phyloP scores from a whole-genome alignment of 148 eudicot species.

The Heliamphora exappendiculata region DNA sequence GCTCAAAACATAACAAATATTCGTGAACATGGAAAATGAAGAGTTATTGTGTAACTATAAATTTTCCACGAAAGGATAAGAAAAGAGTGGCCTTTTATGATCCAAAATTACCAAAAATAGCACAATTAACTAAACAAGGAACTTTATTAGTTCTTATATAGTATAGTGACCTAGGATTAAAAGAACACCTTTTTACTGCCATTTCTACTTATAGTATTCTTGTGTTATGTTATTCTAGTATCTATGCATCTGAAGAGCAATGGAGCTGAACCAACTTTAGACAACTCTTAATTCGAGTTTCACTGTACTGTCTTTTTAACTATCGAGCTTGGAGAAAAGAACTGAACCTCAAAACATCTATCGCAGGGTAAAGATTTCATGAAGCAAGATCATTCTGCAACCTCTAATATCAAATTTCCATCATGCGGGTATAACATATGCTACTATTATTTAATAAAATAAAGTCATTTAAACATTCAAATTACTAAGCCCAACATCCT shows the following conservation, averaged over 20 bases:
- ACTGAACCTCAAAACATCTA: background rate
- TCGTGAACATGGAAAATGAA: background rate
- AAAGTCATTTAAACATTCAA: background rate
- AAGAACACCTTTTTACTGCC: background rate
- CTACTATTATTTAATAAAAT: background rate
- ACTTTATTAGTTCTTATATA: background rate
- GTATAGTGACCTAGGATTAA: background rate
- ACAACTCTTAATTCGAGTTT: background rate
- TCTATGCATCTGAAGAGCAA: background rate
- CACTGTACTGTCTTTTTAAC: background rate
- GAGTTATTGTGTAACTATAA: background rate
- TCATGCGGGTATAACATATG: background rate
- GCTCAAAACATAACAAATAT: background rate
- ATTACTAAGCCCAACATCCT: background rate
- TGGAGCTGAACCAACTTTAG: background rate
- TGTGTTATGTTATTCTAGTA: background rate
- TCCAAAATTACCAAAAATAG: background rate
- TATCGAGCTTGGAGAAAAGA: background rate
- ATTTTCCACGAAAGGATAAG: background rate
- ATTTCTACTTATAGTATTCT: background rate
- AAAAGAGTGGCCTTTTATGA: background rate
- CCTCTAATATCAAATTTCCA: background rate
- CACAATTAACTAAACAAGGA: background rate
- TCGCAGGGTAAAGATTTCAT: background rate
- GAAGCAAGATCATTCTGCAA: background rate